Evolutionary conservation across 2,329 filamentous ascomycete species (phyloP).

Genomic region (Amauroascus verrucosus): DNA sequence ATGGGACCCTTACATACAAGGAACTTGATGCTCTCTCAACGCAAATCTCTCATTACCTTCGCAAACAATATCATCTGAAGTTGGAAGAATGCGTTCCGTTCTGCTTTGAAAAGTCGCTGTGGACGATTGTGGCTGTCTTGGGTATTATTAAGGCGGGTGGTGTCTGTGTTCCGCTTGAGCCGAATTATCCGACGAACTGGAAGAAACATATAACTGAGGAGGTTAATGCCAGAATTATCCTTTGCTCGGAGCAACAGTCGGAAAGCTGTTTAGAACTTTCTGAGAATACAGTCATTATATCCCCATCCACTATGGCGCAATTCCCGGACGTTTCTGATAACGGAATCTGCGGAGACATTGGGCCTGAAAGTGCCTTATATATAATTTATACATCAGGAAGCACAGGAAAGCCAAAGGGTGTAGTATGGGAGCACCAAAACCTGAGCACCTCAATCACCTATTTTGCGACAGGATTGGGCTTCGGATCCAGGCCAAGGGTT

Average conservation of each 20-base stretch:
- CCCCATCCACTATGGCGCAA: not conserved
- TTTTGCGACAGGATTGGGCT: slow-evolving; percentile 27
- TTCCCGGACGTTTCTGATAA: not conserved
- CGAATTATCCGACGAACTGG: slow-evolving; percentile 21
- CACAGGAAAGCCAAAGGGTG: slow-evolving; percentile 38
- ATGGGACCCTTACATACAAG: slow-evolving; percentile 47
- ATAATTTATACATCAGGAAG: slow-evolving; percentile 10
- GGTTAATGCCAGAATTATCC: slow-evolving; percentile 12
- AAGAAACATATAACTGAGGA: slow-evolving; percentile 19
- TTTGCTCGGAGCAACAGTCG: not conserved
- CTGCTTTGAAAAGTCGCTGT: slow-evolving; percentile 63
- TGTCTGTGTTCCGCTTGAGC: slow-evolving; percentile 25
- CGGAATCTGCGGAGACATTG: not conserved
- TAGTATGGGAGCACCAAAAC: slow-evolving; percentile 46
- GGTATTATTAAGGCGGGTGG: slow-evolving; percentile 25
- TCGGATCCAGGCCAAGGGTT: slow-evolving; percentile 15
- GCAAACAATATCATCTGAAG: slow-evolving; percentile 18
- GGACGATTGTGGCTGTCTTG: slow-evolving; percentile 47
- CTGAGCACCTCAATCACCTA: slow-evolving; percentile 33
- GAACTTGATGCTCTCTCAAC: slow-evolving; percentile 57
- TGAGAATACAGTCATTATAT: not conserved
- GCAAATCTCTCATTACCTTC: slow-evolving; percentile 49
- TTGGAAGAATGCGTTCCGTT: slow-evolving; percentile 51
- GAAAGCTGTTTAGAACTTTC: not conserved
- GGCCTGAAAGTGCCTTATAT: not conserved